Conservation (phyloP, 1,139 yeast species). For the Taiozyma sp. region DNA sequence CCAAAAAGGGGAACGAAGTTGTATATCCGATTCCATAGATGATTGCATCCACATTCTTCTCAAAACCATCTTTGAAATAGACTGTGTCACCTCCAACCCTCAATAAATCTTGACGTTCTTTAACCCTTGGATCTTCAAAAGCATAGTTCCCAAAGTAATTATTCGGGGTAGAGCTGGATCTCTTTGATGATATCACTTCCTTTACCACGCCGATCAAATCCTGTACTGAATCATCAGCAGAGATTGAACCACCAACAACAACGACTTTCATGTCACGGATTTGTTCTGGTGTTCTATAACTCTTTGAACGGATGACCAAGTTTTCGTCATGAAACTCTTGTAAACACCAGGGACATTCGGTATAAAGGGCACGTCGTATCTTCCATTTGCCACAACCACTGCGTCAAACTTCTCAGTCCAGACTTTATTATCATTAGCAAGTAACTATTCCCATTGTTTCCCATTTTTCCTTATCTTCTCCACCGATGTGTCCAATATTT, state of each 20-base stretch:
- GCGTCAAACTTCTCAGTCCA: slow-evolving; percentile 30
- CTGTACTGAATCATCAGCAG: slow-evolving; percentile 38
- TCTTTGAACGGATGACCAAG: slow-evolving; percentile 35
- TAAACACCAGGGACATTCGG: slow-evolving; percentile 36
- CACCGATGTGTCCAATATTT: slow-evolving; percentile 1
- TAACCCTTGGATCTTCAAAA: slow-evolving; percentile 3
- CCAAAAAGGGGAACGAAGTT: slow-evolving; percentile 30
- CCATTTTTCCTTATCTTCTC: neutral
- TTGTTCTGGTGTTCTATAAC: slow-evolving; percentile 22
- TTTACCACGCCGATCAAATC: slow-evolving; percentile 2
- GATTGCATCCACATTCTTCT: slow-evolving; percentile 27
- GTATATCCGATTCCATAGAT: slow-evolving; percentile 38
- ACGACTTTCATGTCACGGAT: slow-evolving; percentile 35
- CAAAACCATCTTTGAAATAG: slow-evolving; percentile 30
- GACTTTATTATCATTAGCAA: slow-evolving; percentile 6
- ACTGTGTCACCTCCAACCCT: slow-evolving; percentile 14
- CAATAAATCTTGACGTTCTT: slow-evolving; percentile 3
- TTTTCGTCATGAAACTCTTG: slow-evolving; percentile 34
- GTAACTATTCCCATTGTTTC: slow-evolving; percentile 12
- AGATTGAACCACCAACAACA: slow-evolving; percentile 43
- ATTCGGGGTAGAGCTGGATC: slow-evolving; percentile 1
- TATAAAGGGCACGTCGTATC: slow-evolving; percentile 38
- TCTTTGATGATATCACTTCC: slow-evolving; percentile 5
- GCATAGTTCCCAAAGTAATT: slow-evolving; percentile 5
- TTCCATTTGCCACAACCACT: slow-evolving; percentile 39